Base-by-base conservation (phyloP, 805 yeast genomes). In the Metschnikowia baotianmanensis region DNA sequence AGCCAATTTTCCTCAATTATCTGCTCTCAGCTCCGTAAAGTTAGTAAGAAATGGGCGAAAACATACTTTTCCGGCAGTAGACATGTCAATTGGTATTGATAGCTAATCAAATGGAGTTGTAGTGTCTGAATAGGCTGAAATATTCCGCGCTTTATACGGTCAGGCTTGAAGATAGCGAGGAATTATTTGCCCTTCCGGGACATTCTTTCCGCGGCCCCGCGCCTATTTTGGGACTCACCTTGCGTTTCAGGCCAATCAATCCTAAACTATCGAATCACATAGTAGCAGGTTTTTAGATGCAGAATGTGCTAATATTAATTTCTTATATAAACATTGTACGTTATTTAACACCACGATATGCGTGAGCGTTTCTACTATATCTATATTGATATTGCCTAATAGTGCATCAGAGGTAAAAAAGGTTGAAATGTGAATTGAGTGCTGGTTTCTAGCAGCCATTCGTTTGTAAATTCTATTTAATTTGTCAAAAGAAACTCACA, bases 401-500 rank as follows among this genome's bases (percentile, higher is more conserved):
- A n/a, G n/a, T n/a, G n/a, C n/a, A n/a, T n/a, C n/a, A n/a, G n/a
- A n/a, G n/a, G n/a, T n/a, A n/a, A n/a, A n/a, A n/a, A n/a, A n/a
- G n/a, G n/a, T n/a, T n/a, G n/a, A n/a, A n/a, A n/a, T n/a, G n/a
- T n/a, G n/a, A n/a, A n/a, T n/a, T n/a, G n/a, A n/a, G n/a, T n/a
- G n/a, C n/a, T n/a, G n/a, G n/a, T n/a, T n/a, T n/a, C n/a, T n/a
- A n/a, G n/a, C n/a, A n/a, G n/a, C n/a, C n/a, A n/a, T n/a, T n/a
- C n/a, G n/a, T n/a, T n/a, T n/a, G n/a, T n/a, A n/a, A n/a, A n/a
- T 9, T 21, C 6, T 2, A 8, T 19, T 20, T 11, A 26, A 12
- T 26, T 15, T 12, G 13, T 26, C 13, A 25, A 13, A n/a, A 12
- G n/a, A 5, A 5, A 17, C n/a, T 47, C 67, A 87, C 52, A 88